These are phyloP conservation scores for Coemansia sp. DNA, from an alignment of 192 early-diverging fungal species.

Conservation along the genomic window DNA sequence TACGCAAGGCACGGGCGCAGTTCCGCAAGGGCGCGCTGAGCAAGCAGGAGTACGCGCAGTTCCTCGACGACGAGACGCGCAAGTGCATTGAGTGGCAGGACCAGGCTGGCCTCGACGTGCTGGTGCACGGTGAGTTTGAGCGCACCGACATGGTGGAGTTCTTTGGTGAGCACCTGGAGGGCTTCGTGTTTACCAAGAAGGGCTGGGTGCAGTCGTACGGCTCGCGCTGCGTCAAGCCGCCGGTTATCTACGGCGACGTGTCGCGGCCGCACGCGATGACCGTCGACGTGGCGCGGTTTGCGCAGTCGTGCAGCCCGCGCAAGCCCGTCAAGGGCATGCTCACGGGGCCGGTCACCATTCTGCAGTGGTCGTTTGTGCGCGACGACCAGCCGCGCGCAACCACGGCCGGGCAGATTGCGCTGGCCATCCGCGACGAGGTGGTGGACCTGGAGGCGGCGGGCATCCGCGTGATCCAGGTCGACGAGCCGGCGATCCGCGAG, in stretches of 20 bases:
- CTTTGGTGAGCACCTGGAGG: constrained; percentile 92
- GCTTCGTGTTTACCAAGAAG: constrained; percentile 91
- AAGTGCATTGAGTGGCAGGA: constrained; percentile 87
- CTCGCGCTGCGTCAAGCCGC: constrained; percentile 94
- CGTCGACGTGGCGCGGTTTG: constrained; percentile 75
- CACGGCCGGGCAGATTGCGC: constrained; percentile 84
- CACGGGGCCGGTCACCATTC: constrained; percentile 95
- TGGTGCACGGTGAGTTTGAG: constrained; percentile 98
- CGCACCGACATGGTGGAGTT: constrained; percentile 95
- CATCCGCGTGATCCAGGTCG: constrained; percentile 93
- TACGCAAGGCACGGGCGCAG: constrained; percentile 87
- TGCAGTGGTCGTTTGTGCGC: constrained; percentile 98
- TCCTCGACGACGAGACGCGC: constrained; percentile 83
- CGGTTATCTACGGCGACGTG: constrained; percentile 97
- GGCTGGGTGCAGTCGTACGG: constrained; percentile 99
- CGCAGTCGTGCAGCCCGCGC: constrained; percentile 76
- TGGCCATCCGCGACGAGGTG: constrained; percentile 96
- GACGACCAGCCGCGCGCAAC: constrained; percentile 86
- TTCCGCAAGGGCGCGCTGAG: constrained; percentile 78
- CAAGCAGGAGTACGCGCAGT: constrained; percentile 67
- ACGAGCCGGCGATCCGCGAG: constrained; percentile 99
- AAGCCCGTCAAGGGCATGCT: constrained; percentile 99
- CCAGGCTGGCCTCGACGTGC: constrained; percentile 81
- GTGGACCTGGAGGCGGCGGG: constrained; percentile 88
- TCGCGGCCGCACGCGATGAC: constrained; percentile 90